These are phyloP conservation scores for Rauvolfia tetraphylla DNA, from an alignment of 257 asterid species.

Conservation along the genomic window DNA sequence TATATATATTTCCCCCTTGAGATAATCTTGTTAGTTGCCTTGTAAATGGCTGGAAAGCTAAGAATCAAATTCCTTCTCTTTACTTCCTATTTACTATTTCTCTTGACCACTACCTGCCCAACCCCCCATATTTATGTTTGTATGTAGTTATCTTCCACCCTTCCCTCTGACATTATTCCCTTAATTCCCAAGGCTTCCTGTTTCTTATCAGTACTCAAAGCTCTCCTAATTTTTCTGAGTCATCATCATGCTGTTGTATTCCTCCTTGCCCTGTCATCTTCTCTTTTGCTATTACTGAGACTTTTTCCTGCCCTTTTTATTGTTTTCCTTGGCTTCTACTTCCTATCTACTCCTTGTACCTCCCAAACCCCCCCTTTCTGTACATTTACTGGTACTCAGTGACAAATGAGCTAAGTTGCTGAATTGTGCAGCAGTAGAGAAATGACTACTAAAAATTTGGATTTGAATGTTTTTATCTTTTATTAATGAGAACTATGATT, in stretches of 20 bases:
- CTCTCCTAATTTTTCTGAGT: background rate
- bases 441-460: too few relatives aligned
- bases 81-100: background rate
- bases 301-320: background rate
- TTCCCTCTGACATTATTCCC: background rate
- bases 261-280: background rate
- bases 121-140: too few relatives aligned
- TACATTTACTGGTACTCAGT: too few relatives aligned
- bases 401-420: too few relatives aligned
- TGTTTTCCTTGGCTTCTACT: background rate
- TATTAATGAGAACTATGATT: background rate
- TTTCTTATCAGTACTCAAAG: background rate
- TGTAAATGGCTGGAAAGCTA: background rate
- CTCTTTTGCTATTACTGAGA: background rate
- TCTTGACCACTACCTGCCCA: too few relatives aligned
- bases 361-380: too few relatives aligned
- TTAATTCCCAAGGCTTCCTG: background rate
- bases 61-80: background rate
- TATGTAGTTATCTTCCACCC: background rate
- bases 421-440: too few relatives aligned
- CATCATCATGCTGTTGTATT: too few relatives aligned
- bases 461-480: too few relatives aligned
- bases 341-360: too few relatives aligned
- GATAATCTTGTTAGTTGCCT: background rate
- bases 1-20: too few relatives aligned